Conservation (phyloP, 1,139 yeast species). For the Geotrichum restrictum region DNA sequence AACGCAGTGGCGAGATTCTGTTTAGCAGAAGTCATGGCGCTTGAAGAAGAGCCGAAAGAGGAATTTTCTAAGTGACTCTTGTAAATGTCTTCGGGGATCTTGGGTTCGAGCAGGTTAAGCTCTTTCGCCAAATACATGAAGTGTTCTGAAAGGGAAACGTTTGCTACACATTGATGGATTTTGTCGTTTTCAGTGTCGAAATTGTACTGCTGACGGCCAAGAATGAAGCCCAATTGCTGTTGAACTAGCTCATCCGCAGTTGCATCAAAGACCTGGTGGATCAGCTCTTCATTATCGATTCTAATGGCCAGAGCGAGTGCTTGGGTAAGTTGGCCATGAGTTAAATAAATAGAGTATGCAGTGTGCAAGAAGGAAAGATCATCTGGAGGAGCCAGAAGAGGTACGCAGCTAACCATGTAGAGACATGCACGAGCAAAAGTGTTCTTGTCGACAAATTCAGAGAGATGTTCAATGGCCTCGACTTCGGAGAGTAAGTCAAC, state of each 20-base stretch:
- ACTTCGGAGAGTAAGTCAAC: slow-evolving; percentile 87
- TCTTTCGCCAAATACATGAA: slow-evolving; percentile 79
- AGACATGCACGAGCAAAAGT: slow-evolving; percentile 87
- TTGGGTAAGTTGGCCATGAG: slow-evolving; percentile 78
- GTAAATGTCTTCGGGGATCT: slow-evolving; percentile 92
- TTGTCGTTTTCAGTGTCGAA: slow-evolving; percentile 67
- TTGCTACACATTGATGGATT: slow-evolving; percentile 82
- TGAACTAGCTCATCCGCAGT: slow-evolving; percentile 70
- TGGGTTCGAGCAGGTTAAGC: slow-evolving; percentile 81
- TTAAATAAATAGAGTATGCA: slow-evolving; percentile 81
- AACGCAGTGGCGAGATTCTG: slow-evolving; percentile 94
- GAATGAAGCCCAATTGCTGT: slow-evolving; percentile 85
- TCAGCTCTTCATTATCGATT: slow-evolving; percentile 75
- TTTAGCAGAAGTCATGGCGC: slow-evolving; percentile 84
- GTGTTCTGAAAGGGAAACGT: slow-evolving; percentile 72
- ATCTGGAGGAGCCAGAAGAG: slow-evolving; percentile 92
- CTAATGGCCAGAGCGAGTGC: slow-evolving; percentile 87
- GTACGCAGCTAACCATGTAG: slow-evolving; percentile 93
- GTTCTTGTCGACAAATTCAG: slow-evolving; percentile 78
- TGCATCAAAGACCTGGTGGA: slow-evolving; percentile 70
- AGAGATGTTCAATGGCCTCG: slow-evolving; percentile 77
- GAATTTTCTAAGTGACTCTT: slow-evolving; percentile 82
- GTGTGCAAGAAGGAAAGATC: slow-evolving; percentile 82
- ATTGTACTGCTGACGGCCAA: slow-evolving; percentile 83
- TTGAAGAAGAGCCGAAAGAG: slow-evolving; percentile 55